Percentiles rank a stretch among this genome's conserved stretches.
Evolutionary conservation across 345 rosid genomes (phyloP).

Genomic region (Clausena lansium): DNA sequence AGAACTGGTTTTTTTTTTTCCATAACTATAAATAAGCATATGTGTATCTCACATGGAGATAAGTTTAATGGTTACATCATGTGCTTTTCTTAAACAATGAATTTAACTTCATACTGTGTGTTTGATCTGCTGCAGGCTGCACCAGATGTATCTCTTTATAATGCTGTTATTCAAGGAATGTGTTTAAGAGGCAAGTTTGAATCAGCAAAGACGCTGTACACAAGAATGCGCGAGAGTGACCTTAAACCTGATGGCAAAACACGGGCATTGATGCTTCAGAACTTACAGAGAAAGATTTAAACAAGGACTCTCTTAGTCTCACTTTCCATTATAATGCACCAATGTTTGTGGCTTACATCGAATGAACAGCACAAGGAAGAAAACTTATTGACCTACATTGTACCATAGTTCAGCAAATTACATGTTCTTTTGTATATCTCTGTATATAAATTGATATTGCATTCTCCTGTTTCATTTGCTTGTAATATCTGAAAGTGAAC

Average conservation of each 20-base stretch:
- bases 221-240: conserved; percentile 53
- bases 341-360: background rate
- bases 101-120: conserved; percentile 4
- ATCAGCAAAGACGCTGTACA: conserved; percentile 58
- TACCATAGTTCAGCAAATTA: background rate
- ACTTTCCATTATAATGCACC: background rate
- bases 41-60: no score
- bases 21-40: no score
- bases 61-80: background rate
- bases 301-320: background rate
- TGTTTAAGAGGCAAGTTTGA: conserved; percentile 57
- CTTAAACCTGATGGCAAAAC: conserved; percentile 71
- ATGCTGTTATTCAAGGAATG: conserved; percentile 76
- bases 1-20: no score
- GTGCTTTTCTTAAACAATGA: background rate
- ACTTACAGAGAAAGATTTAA: conserved; percentile 31
- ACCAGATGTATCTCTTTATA: conserved; percentile 56
- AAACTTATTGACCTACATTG: no score
- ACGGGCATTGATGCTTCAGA: conserved; percentile 72
- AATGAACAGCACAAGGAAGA: background rate
- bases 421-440: background rate
- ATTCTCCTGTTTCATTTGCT: background rate
- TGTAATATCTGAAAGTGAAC: background rate
- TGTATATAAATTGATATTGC: background rate
- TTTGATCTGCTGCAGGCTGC: conserved; percentile 42